Evolutionary conservation across 2,329 filamentous ascomycete species (phyloP), one percentile per base, ranked within the genome.

Genomic region (Hymenoscyphus linearis): DNA sequence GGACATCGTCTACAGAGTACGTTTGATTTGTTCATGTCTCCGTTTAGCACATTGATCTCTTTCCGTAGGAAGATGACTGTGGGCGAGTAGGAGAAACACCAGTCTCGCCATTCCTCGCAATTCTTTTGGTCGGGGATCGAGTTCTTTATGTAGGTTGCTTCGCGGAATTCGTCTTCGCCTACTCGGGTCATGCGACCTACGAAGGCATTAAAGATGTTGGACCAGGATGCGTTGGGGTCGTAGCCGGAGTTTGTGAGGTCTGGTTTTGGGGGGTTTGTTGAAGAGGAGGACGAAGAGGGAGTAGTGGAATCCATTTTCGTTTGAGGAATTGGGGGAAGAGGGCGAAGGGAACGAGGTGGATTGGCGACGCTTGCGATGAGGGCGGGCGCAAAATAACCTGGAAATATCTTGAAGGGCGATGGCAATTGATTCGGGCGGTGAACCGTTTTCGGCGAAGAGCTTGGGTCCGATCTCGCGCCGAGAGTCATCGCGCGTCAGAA

Each of bases 51-150:
- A 61, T 79, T 79, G 69, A 97, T 89, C 75, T 92, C 91, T 66
- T 95, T 86, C 60, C 85, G 85, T 76, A 99, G 80, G 81, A 96
- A 99, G 64, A 88, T 87, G 62, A 99, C 87, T 60, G 90, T 85
- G 31, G 95, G 95, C 60, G 89, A 93, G 80, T 93, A 90, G 72
- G 85, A 78, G 70, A 98, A 85, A 37, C 96, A 84, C 80, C 89
- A 97, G 75, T 95, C 88, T 61, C 91, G 87, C 76, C 90, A 85
- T 52, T 86, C 78, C 72, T 97, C 91, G 80, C 91, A 96, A 59
- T 85, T 85, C 71, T 82, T 82, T 80, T 90, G 93, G 81, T 97
- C 92, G 34, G 81, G 78, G 64, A 83, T 84, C 77, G 95, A 91
- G 76, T 92, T 87, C 61, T 85, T 81, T 60, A 82, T 79, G 78